These are phyloP conservation scores for Uronychia binucleata DNA, from an alignment of 73 alveolate species.

Conservation along the genomic window DNA sequence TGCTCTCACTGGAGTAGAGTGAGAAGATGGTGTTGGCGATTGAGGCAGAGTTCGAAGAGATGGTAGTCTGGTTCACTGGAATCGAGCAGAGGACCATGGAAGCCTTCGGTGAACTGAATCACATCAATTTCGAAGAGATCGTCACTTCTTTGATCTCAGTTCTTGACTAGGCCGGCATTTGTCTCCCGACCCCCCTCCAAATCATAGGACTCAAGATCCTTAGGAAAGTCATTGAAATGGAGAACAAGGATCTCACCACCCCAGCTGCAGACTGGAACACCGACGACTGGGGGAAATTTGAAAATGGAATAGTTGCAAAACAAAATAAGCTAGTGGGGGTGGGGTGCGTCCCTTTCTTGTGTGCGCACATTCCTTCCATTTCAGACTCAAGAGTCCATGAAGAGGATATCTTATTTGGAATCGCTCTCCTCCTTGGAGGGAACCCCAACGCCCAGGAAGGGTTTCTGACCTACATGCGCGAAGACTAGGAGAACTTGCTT, in stretches of 20 bases:
- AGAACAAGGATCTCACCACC: slow-evolving; percentile 10
- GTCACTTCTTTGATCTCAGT: neutral
- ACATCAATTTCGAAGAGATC: neutral
- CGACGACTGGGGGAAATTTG: slow-evolving; percentile 31
- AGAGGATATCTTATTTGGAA: slow-evolving; percentile 20
- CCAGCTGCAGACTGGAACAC: slow-evolving; percentile 63
- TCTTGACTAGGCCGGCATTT: neutral
- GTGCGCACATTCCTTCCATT: slow-evolving; percentile 30
- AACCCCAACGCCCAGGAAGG: slow-evolving; percentile 42
- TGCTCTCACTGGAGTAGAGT: neutral
- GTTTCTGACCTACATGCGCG: slow-evolving; percentile 23
- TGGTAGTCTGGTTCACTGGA: slow-evolving; percentile 31
- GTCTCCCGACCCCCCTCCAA: slow-evolving; percentile 11
- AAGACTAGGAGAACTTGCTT: slow-evolving; percentile 23
- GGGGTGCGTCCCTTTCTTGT: slow-evolving; percentile 20
- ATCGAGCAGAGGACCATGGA: slow-evolving; percentile 18
- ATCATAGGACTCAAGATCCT: slow-evolving; percentile 29
- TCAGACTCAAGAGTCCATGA: slow-evolving; percentile 33
- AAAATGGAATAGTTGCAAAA: slow-evolving; percentile 5
- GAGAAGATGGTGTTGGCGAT: slow-evolving; percentile 5
- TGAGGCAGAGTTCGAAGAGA: slow-evolving; percentile 38
- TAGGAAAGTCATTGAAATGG: slow-evolving; percentile 44
- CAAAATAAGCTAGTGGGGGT: slow-evolving; percentile 30
- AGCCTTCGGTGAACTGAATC: neutral
- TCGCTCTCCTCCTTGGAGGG: slow-evolving; percentile 54